These are phyloP conservation scores for Penstemon newberryi DNA, from an alignment of 257 asterid genomes.

Conservation along the genomic window DNA sequence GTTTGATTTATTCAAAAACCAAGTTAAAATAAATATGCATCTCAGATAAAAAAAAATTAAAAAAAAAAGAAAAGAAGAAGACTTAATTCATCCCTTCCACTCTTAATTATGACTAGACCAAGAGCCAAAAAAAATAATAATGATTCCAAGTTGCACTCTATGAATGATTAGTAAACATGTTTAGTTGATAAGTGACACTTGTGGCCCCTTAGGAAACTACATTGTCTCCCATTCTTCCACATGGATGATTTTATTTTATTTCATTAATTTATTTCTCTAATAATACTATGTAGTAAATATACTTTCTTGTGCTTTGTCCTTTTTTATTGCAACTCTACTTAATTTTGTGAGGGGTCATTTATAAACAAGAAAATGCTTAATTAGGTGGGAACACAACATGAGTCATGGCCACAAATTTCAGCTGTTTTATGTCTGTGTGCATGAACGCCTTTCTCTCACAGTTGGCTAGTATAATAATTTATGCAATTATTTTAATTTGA, in stretches of 20 bases:
- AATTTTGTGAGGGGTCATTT: conserved; percentile 5
- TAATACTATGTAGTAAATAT: not conserved
- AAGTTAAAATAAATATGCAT: too few relatives aligned
- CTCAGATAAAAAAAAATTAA: too few relatives aligned
- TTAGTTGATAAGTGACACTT: conserved; percentile 39
- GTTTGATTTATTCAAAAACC: too few relatives aligned
- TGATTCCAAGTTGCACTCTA: conserved; percentile 38
- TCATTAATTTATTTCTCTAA: conserved; percentile 2
- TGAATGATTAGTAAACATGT: conserved; percentile 36
- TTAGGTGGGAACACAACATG: conserved; percentile 31
- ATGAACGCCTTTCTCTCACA: conserved; percentile 23
- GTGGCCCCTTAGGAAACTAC: conserved; percentile 35
- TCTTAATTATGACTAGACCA: conserved; percentile 23
- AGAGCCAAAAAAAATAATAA: conserved; percentile 16
- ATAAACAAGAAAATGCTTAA: conserved; percentile 18
- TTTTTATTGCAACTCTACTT: not conserved
- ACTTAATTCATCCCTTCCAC: too few relatives aligned
- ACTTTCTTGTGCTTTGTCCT: conserved; percentile 24
- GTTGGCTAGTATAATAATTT: conserved; percentile 19
- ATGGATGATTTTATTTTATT: not conserved
- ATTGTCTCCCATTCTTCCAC: conserved; percentile 32
- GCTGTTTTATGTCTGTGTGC: conserved; percentile 30
- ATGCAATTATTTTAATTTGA: not conserved
- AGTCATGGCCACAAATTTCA: conserved; percentile 32
- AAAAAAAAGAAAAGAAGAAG: too few relatives aligned